A percentile compares a stretch with the other conserved stretches of the same genome.
Conservation (phyloP, 2,329 filamentous ascomycete species). For the Geoglossum cookeanum region DNA sequence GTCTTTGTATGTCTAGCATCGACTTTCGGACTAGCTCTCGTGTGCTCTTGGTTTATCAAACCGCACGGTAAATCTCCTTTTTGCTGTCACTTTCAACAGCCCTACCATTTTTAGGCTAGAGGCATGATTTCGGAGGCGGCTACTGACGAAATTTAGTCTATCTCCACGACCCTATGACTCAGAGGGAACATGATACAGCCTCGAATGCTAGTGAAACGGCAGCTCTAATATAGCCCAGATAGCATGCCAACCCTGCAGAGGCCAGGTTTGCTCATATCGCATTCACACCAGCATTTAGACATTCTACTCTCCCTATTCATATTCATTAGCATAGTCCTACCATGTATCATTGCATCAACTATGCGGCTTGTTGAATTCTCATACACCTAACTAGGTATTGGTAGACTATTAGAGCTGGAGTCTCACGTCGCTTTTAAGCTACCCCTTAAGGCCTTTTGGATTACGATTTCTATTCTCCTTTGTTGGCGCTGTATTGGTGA, state of each 20-base stretch:
- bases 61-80: slow-evolving; percentile 47
- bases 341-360: neutral
- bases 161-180: neutral
- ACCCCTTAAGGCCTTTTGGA: too few relatives aligned
- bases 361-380: neutral
- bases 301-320: neutral
- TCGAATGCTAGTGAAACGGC: neutral
- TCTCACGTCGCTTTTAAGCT: too few relatives aligned
- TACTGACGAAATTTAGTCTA: neutral
- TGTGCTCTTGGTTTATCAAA: slow-evolving; percentile 49
- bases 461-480: too few relatives aligned
- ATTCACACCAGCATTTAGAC: neutral
- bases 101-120: neutral
- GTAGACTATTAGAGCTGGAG: neutral
- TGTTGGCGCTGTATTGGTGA: too few relatives aligned
- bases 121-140: neutral
- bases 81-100: neutral
- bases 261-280: neutral
- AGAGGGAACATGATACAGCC: neutral
- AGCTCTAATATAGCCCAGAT: neutral
- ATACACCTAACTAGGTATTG: neutral
- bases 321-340: neutral
- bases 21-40: slow-evolving; percentile 46
- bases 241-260: neutral
- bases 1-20: slow-evolving; percentile 58